phyloP scores from a whole-genome alignment of 768 basidiomycete genomes.

The Mycena leptocephala region DNA sequence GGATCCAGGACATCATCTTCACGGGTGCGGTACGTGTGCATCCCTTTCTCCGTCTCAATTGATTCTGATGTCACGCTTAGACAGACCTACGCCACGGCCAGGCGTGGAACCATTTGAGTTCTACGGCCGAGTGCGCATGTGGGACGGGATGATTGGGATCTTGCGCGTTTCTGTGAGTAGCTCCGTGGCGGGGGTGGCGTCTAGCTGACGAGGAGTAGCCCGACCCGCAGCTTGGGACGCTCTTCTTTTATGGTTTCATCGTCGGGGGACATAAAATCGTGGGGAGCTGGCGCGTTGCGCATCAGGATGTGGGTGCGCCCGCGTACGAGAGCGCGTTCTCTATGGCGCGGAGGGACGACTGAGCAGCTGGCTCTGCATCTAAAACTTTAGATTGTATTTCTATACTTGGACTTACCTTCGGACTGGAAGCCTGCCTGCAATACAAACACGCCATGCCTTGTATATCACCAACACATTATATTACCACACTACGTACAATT shows the following conservation, averaged over 20 bases:
- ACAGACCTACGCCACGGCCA: conserved; percentile 64
- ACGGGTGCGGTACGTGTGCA: conserved; percentile 66
- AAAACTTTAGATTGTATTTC: no score
- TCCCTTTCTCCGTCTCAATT: not conserved
- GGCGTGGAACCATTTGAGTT: conserved; percentile 66
- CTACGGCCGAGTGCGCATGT: conserved; percentile 69
- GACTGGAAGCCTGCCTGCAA: no score
- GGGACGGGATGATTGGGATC: conserved; percentile 74
- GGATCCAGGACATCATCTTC: conserved; percentile 74
- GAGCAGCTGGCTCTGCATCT: no score
- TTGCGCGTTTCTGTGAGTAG: conserved; percentile 59
- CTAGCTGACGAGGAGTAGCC: conserved; percentile 23
- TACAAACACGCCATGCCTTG: no score
- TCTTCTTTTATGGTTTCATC: conserved; percentile 82
- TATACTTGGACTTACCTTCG: no score
- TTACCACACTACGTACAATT: conserved; percentile 5
- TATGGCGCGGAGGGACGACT: conserved; percentile 65
- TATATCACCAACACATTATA: conserved; percentile 8
- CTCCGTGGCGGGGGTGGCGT: no score
- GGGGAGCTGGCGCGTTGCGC: conserved; percentile 78
- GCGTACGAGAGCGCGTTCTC: conserved; percentile 78
- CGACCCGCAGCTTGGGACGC: conserved; percentile 44
- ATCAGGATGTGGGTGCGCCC: conserved; percentile 61
- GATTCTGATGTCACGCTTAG: conserved; percentile 48
- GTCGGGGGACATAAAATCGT: conserved; percentile 77